phyloP scores from a whole-genome alignment of 2,329 filamentous ascomycete species.

The Alternaria burnsii region DNA sequence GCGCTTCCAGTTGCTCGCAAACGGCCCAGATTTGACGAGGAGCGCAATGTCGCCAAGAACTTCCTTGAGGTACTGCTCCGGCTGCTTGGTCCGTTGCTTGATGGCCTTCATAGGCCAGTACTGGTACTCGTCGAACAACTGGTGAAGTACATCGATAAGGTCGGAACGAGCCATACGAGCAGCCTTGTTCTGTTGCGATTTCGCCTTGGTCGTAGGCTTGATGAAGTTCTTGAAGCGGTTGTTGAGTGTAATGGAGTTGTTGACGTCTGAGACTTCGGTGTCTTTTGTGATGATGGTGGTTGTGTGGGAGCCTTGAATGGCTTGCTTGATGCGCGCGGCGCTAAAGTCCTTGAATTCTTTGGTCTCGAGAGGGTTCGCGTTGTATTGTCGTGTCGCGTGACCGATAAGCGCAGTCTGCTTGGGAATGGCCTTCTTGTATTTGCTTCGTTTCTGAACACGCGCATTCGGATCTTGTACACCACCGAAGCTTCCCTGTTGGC shows the following conservation, averaged over 20 bases:
- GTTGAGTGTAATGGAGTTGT: slow-evolving; percentile 38
- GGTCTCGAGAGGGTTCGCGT: slow-evolving; percentile 57
- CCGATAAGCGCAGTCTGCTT: slow-evolving; percentile 65
- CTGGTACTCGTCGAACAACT: slow-evolving; percentile 82
- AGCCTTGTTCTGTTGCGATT: slow-evolving; percentile 70
- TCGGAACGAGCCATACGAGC: slow-evolving; percentile 90
- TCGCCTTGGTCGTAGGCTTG: slow-evolving; percentile 30
- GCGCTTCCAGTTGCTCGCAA: slow-evolving; percentile 85
- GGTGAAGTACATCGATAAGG: slow-evolving; percentile 84
- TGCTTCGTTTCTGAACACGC: slow-evolving; percentile 46
- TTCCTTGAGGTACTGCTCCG: slow-evolving; percentile 90
- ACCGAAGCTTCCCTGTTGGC: slow-evolving; percentile 30
- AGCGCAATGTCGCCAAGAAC: slow-evolving; percentile 83
- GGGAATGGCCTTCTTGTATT: slow-evolving; percentile 49
- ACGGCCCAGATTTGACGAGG: slow-evolving; percentile 81
- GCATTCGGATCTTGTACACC: slow-evolving; percentile 44
- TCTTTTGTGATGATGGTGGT: slow-evolving; percentile 43
- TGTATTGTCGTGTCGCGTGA: slow-evolving; percentile 66
- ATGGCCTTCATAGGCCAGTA: slow-evolving; percentile 96
- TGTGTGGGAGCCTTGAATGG: slow-evolving; percentile 51
- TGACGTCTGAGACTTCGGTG: slow-evolving; percentile 35
- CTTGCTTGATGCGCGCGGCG: slow-evolving; percentile 54
- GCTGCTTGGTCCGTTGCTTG: slow-evolving; percentile 79
- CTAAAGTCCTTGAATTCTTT: slow-evolving; percentile 55
- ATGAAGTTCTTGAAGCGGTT: slow-evolving; percentile 48